These are phyloP conservation scores for Rickenella mellea DNA, from an alignment of 768 basidiomycete genomes.

Conservation along the genomic window DNA sequence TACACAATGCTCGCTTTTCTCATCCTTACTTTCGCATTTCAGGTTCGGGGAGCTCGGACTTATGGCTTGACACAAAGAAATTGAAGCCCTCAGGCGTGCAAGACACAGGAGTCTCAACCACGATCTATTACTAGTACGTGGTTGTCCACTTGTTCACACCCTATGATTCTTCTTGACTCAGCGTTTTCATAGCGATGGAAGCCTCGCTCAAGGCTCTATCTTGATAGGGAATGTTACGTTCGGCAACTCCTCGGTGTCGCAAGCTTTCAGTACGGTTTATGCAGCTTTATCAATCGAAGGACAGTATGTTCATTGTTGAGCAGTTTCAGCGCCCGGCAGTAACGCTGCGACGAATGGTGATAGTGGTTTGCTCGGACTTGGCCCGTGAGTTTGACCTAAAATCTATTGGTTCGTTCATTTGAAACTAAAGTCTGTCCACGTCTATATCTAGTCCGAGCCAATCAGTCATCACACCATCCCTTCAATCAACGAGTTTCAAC, in stretches of 20 bases:
- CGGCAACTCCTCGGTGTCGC: background rate
- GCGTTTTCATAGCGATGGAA: background rate
- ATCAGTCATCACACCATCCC: background rate
- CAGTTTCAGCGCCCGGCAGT: background rate
- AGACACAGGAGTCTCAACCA: background rate
- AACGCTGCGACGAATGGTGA: background rate
- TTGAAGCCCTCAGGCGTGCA: background rate
- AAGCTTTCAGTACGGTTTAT: background rate
- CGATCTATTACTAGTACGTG: background rate
- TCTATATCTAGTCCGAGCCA: background rate
- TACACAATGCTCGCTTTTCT: no score
- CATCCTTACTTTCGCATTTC: background rate
- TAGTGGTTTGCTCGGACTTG: background rate
- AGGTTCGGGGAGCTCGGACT: background rate
- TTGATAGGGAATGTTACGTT: background rate
- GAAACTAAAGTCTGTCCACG: background rate
- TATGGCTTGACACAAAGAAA: background rate
- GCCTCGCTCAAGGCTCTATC: background rate
- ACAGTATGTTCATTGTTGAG: no score
- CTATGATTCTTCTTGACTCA: background rate
- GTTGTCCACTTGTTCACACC: background rate
- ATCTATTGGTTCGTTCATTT: background rate
- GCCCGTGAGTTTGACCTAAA: background rate
- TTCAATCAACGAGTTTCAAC: background rate
- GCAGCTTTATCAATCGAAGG: background rate